Conservation (phyloP, 1,139 yeast species). For the Pneumocystis jirovecii region DNA sequence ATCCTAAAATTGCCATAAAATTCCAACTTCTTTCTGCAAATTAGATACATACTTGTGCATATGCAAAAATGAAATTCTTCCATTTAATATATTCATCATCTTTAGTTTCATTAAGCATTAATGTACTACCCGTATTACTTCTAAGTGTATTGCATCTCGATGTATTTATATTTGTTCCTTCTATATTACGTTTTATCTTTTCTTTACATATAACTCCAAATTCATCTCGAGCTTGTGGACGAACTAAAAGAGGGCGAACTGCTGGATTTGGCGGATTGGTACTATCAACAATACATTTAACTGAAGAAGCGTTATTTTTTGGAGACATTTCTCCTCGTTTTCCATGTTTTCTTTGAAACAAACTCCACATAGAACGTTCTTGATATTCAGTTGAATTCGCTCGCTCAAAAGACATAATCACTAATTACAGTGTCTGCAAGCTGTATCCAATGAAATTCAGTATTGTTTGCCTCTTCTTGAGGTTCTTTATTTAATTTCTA, state of each 20-base stretch:
- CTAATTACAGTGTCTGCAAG: not conserved
- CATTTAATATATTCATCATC: not conserved
- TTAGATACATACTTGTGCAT: constrained; percentile 1
- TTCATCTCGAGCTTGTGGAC: not conserved
- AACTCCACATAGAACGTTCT: not conserved
- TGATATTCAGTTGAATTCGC: not conserved
- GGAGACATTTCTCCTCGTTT: not conserved
- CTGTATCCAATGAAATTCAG: not conserved
- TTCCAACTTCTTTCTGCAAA: not conserved
- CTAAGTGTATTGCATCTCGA: not conserved
- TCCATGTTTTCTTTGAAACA: not conserved
- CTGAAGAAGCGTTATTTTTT: not conserved
- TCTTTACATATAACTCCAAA: not conserved
- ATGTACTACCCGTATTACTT: not conserved
- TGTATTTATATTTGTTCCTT: not conserved
- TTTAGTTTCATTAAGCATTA: not conserved
- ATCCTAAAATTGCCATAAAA: not conserved
- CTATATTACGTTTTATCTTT: not conserved
- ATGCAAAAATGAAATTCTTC: not conserved
- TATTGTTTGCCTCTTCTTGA: not conserved
- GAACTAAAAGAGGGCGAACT: not conserved
- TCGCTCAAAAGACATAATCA: not conserved
- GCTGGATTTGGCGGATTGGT: not conserved
- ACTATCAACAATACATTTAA: not conserved
- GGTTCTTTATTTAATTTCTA: not conserved